These are phyloP conservation scores for Suillus placidus DNA, from an alignment of 768 basidiomycete species.

Conservation along the genomic window DNA sequence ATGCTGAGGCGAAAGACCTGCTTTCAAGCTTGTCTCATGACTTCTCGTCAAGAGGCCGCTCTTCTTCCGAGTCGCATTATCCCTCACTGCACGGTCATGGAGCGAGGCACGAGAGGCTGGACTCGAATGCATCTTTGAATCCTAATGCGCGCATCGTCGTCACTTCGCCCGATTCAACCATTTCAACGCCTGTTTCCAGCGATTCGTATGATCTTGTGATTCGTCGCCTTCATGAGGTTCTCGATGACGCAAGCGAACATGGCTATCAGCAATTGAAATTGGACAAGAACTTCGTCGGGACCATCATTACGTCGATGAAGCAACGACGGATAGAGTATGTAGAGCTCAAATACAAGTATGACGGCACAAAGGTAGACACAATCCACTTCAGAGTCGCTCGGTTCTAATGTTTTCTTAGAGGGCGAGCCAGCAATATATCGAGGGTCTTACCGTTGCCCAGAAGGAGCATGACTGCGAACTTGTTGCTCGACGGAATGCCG, in stretches of 20 bases:
- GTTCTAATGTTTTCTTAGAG: slow-evolving; percentile 51
- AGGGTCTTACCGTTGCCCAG: slow-evolving; percentile 90
- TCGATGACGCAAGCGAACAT: slow-evolving; percentile 61
- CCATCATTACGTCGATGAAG: slow-evolving; percentile 68
- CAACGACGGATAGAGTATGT: slow-evolving; percentile 59
- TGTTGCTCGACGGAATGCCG: slow-evolving; percentile 84
- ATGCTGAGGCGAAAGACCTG: slow-evolving; percentile 17
- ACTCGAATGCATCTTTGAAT: slow-evolving; percentile 29
- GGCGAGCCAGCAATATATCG: slow-evolving; percentile 88
- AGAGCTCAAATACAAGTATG: slow-evolving; percentile 75
- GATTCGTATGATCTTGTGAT: slow-evolving; percentile 51
- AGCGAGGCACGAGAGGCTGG: slow-evolving; percentile 25
- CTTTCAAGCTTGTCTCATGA: slow-evolving; percentile 17
- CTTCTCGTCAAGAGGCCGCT: slow-evolving; percentile 24
- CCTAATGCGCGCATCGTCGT: slow-evolving; percentile 44
- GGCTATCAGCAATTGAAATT: slow-evolving; percentile 65
- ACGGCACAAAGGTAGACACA: slow-evolving; percentile 81
- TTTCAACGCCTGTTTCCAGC: slow-evolving; percentile 24
- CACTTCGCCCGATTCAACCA: slow-evolving; percentile 43
- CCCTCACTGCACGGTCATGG: slow-evolving; percentile 15
- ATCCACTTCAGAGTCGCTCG: slow-evolving; percentile 3
- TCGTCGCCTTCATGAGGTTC: slow-evolving; percentile 59
- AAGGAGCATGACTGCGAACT: slow-evolving; percentile 94
- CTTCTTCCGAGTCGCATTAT: slow-evolving; percentile 38
- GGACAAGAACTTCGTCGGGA: slow-evolving; percentile 73